Evolutionary conservation across 1,139 yeast genomes (phyloP), one percentile per base, ranked within the genome.

Genomic region (Blastobotrys serpentis): DNA sequence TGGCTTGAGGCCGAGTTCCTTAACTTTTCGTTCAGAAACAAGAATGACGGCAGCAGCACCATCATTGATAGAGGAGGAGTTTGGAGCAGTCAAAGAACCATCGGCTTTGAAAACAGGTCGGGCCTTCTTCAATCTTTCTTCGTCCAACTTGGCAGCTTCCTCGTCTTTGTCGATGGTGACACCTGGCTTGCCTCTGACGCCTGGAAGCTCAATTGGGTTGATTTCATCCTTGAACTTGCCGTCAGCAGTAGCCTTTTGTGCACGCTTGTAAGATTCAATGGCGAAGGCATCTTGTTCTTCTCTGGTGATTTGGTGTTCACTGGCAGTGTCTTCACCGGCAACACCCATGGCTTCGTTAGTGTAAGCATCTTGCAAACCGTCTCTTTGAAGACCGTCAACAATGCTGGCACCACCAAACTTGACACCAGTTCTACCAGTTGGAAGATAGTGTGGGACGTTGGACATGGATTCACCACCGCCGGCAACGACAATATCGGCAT

Each of bases 401-500:
- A 90, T 61, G 26, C 77, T 64, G 47, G 81, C 72, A 56, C 87
- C 92, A 59, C 98, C 98, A 64, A 82, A 92, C 74, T 92, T 84
- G 60, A 89, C 82, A 59, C 98, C 98, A 44, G 75, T 66, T 73
- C 98, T 85, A 42, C 90, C 90, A 52, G 80, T 66, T 52, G 96
- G 96, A 52, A 88, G 66, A 69, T 92, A 92, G 77, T 92, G 92
- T 52, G 98, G 98, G 40, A 90, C 82, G 67, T 92, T 92, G 56
- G 96, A 77, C 98, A 92, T 92, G 53, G 96, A 85, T 73, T 92
- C 98, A 56, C 96, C 94, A 64, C 98, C 98, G 61, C 98, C 98
- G 46, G 92, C 95, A 59, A 92, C 86, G 42, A 90, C 95, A 57
- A 92, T 82, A 63, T 89, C 97, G 48, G 96, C 95, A 57, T 80